Evolutionary conservation across 2,329 filamentous ascomycete genomes (phyloP).

Genomic region (Geosmithia morbida): DNA sequence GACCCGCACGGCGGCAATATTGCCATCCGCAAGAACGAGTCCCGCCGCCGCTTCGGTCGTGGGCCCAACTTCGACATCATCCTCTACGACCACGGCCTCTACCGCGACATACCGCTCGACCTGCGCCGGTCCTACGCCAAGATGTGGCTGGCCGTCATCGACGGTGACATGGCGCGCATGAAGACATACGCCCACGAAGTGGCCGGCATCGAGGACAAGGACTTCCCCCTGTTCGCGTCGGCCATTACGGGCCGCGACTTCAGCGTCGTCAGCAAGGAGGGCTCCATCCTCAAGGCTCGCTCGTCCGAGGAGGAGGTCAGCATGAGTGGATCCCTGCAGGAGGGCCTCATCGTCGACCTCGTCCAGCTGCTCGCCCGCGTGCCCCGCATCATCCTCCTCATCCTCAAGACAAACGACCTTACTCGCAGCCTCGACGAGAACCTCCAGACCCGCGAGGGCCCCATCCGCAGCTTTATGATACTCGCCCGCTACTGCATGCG

Average conservation of each 20-base stretch:
- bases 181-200: conserved; percentile 79
- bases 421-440: conserved; percentile 90
- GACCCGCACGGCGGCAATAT: conserved; percentile 96
- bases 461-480: conserved; percentile 52
- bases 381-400: conserved; percentile 81
- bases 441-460: conserved; percentile 57
- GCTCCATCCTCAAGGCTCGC: conserved; percentile 41
- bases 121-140: conserved; percentile 83
- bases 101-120: conserved; percentile 73
- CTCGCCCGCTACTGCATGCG: conserved; percentile 53
- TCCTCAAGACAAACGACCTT: conserved; percentile 94
- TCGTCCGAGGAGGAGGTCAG: conserved; percentile 67
- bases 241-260: conserved; percentile 94
- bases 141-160: conserved; percentile 91
- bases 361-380: conserved; percentile 81
- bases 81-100: conserved; percentile 92
- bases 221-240: conserved; percentile 89
- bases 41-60: conserved; percentile 30
- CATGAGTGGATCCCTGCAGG: conserved; percentile 73
- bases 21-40: conserved; percentile 66
- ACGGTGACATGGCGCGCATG: conserved; percentile 77
- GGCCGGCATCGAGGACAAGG: conserved; percentile 73
- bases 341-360: conserved; percentile 77
- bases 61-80: conserved; percentile 82
- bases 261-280: conserved; percentile 51